Conservation (phyloP, 345 rosid genomes). For the Gossypium sturtianum region DNA sequence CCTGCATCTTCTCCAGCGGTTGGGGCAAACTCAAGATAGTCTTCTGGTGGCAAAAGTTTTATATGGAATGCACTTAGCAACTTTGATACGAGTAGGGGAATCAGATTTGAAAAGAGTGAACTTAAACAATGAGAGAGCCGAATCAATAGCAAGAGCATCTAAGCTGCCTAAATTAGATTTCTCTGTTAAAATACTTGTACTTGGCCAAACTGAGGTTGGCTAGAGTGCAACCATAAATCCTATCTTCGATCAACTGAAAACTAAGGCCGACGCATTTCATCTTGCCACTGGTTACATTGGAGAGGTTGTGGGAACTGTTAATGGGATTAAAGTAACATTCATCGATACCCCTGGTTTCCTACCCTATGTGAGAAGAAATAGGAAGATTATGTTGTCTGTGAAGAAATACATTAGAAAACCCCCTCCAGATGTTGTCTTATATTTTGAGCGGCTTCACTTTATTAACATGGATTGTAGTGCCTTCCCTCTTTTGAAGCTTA, state of each 20-base stretch:
- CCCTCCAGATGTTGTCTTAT: constrained; percentile 77
- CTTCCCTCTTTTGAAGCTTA: constrained; percentile 67
- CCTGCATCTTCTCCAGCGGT: constrained; percentile 57
- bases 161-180: constrained; percentile 59
- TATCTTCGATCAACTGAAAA: constrained; percentile 57
- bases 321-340: constrained; percentile 69
- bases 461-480: constrained; percentile 55
- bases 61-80: constrained; percentile 67
- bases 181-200: constrained; percentile 64
- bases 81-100: constrained; percentile 67
- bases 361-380: constrained; percentile 58
- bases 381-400: constrained; percentile 61
- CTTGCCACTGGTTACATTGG: constrained; percentile 58
- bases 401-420: constrained; percentile 58
- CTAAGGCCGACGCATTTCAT: constrained; percentile 64
- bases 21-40: constrained; percentile 55
- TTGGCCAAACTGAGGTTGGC: constrained; percentile 92
- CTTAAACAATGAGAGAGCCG: constrained; percentile 41
- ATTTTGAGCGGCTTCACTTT: constrained; percentile 71
- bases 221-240: constrained; percentile 97
- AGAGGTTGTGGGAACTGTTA: constrained; percentile 64
- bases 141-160: constrained; percentile 50
- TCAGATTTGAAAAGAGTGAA: constrained; percentile 51
- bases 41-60: constrained; percentile 72
- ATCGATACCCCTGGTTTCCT: constrained; percentile 87